Percentiles rank a stretch among this genome's conserved stretches.
These are phyloP conservation scores for Russula dissimulans DNA, from an alignment of 768 basidiomycete genomes.

Conservation along the genomic window DNA sequence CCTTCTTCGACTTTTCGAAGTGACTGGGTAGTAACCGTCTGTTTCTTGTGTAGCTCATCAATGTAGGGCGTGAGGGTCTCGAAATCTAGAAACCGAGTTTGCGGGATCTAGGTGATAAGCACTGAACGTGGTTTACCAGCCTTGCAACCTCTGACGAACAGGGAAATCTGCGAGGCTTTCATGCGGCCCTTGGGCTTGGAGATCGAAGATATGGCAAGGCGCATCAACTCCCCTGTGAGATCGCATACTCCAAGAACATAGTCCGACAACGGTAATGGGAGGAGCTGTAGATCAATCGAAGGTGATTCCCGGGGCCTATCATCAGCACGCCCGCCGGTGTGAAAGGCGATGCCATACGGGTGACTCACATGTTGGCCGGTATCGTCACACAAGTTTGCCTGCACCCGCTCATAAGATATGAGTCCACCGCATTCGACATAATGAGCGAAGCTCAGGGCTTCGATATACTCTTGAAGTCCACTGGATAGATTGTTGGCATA, in stretches of 20 bases:
- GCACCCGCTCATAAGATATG: constrained; percentile 60
- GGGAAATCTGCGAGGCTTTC: constrained; percentile 54
- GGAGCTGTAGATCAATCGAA: constrained; percentile 42
- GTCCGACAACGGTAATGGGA: constrained; percentile 68
- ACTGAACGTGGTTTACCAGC: constrained; percentile 36
- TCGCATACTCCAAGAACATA: constrained; percentile 91
- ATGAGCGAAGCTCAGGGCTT: constrained; percentile 82
- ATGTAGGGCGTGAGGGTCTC: constrained; percentile 66
- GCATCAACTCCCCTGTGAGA: constrained; percentile 95
- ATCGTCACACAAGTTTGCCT: constrained; percentile 50
- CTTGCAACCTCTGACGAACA: constrained; percentile 66
- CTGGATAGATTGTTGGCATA: constrained; percentile 67
- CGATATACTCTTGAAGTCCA: constrained; percentile 92
- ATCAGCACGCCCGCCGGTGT: not conserved
- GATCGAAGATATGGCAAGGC: constrained; percentile 82
- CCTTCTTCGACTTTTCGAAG: constrained; percentile 93
- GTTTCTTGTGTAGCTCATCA: constrained; percentile 76
- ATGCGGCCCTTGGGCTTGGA: constrained; percentile 53
- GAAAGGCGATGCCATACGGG: not conserved
- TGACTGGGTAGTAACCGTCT: constrained; percentile 76
- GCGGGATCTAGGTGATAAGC: not conserved
- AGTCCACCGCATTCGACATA: constrained; percentile 66
- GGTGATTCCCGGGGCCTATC: not conserved
- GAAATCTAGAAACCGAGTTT: constrained; percentile 44
- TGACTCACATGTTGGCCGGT: constrained; percentile 31